Evolutionary conservation across 805 yeast species (phyloP).

Genomic region (Lipomyces yamanashiensis): DNA sequence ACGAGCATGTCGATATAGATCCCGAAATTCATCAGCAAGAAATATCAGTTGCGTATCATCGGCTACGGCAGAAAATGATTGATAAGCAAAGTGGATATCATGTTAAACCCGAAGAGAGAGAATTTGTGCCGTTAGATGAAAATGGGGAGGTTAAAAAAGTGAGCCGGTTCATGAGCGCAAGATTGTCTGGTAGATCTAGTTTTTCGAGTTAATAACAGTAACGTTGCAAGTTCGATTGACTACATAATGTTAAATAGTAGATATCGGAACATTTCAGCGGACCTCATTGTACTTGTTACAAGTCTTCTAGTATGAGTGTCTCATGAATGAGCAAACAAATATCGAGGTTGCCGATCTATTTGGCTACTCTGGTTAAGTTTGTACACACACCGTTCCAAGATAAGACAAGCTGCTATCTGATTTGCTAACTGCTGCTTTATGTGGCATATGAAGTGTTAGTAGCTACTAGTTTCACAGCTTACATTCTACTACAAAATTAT

Average conservation of each 20-base stretch:
- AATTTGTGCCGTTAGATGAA: slow-evolving; percentile 69
- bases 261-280: too few relatives aligned
- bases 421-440: slow-evolving; percentile 2
- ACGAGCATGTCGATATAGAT: slow-evolving; percentile 35
- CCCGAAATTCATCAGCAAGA: slow-evolving; percentile 38
- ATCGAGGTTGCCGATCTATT: too few relatives aligned
- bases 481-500: not conserved
- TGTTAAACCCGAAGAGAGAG: slow-evolving; percentile 53
- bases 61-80: slow-evolving; percentile 43
- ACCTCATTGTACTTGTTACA: too few relatives aligned
- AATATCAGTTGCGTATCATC: slow-evolving; percentile 43
- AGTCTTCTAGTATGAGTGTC: too few relatives aligned
- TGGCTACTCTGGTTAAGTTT: too few relatives aligned
- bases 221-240: too few relatives aligned
- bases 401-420: slow-evolving; percentile 22
- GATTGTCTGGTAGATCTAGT: slow-evolving; percentile 25
- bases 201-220: not conserved
- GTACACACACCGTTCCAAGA: slow-evolving; percentile 9
- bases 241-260: too few relatives aligned
- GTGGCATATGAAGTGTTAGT: not conserved
- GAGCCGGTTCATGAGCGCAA: slow-evolving; percentile 66
- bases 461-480: slow-evolving; percentile 25
- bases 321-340: too few relatives aligned
- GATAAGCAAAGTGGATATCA: slow-evolving; percentile 43
- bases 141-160: slow-evolving; percentile 58